Percentiles rank a stretch among this genome's conserved stretches.
Conservation (phyloP, 306 rosid genomes). For the Ammopiptanthus mongolicus region DNA sequence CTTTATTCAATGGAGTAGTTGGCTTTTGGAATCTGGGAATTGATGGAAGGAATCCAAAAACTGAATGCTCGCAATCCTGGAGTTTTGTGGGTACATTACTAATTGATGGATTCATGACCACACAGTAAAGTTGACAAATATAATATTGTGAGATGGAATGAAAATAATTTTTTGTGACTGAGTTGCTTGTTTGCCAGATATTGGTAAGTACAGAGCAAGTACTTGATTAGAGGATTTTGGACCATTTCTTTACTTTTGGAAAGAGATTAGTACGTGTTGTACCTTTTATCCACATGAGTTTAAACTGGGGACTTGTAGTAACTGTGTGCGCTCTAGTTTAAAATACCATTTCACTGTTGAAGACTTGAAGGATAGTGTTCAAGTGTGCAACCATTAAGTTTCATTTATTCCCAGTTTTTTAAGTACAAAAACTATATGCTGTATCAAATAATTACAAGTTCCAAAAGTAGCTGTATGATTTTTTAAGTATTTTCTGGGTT, state of each 20-base stretch:
- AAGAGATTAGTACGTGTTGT: not conserved
- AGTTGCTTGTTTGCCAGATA: not conserved
- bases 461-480: not conserved
- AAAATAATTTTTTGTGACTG: not conserved
- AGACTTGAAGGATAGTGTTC: not conserved
- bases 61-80: not conserved
- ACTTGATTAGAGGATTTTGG: slow-evolving; percentile 1
- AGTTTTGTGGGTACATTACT: not conserved
- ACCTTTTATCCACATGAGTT: not conserved
- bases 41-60: not conserved
- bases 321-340: not conserved
- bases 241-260: not conserved
- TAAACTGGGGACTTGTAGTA: not conserved
- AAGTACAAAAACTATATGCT: not conserved
- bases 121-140: not conserved
- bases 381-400: not conserved
- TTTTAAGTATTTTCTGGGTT: not conserved
- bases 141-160: not conserved
- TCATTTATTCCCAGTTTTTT: not conserved
- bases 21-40: not conserved
- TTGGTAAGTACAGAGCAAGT: not conserved
- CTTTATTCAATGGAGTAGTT: not conserved
- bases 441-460: not conserved
- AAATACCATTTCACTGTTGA: not conserved
- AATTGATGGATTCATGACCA: not conserved